Evolutionary conservation across 345 rosid species (phyloP), one percentile per base, ranked within the genome.

Genomic region (Boechera divaricarpa): DNA sequence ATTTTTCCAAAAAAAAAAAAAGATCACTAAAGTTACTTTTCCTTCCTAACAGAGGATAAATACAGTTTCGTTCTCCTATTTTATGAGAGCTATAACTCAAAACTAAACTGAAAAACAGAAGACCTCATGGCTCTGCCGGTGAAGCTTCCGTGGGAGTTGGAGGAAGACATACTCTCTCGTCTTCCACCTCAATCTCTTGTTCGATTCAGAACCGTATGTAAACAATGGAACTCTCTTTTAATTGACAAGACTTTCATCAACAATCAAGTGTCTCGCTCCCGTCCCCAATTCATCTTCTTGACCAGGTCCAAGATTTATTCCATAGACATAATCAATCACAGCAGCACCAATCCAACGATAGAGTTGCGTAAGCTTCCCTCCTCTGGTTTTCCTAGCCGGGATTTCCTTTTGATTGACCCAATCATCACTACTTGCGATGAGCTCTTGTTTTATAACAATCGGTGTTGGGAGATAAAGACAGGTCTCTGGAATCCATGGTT

Each of bases 71-170:
- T 26, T 26, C n/a, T 10, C 35, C n/a, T 54, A 6, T n/a, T 7
- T 48, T 2, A 47, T 47, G 21, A 47, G 8, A 47, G 18, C 51
- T 47, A 54, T 2, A 28, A 12, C 3, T 55, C 60, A 28, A 55
- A 55, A 32, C n/a, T 2, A 57, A 32, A 55, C 4, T 55, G 16
- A 55, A 12, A 21, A 29, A 55, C 38, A 29, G 0, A 55, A 55
- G 38, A 55, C 6, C 39, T 32, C 21, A 32, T 32, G 62, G 41
- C 60, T 45, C 16, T 16, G 52, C 8, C 4, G 21, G 52, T 47
- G 21, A 47, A 67, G 60, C 60, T 69, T 41, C 64, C 64, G 1
- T 70, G 33, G 18, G 74, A 56, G 5, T 10, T 70, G 54, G 64
- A 39, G 12, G 74, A 57, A 56, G 74, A 56, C 1, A 55, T 56